Conservation (phyloP, 2,329 filamentous ascomycete genomes). For the Elsinoe fawcettii region DNA sequence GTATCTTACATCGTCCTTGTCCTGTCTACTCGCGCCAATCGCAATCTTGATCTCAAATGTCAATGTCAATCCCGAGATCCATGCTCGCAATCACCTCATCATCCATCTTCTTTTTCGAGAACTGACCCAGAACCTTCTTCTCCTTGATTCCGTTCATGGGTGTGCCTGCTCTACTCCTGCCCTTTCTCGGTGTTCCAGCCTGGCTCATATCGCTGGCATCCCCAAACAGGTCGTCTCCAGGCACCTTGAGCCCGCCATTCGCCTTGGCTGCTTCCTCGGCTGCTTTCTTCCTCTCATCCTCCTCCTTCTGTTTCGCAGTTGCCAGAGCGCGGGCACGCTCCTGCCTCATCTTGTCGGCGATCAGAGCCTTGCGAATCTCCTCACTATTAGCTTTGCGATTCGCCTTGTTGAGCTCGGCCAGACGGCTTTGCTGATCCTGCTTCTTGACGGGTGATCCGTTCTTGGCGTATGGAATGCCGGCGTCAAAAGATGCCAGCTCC, state of each 20-base stretch:
- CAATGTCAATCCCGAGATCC: slow-evolving; percentile 87
- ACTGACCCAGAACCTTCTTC: slow-evolving; percentile 43
- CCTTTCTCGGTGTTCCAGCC: slow-evolving; percentile 39
- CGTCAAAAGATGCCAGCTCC: slow-evolving; percentile 50
- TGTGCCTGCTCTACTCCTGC: slow-evolving; percentile 32
- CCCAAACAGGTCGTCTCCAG: slow-evolving; percentile 41
- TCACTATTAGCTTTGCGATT: slow-evolving; percentile 82
- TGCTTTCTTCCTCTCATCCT: slow-evolving; percentile 39
- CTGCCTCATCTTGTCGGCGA: slow-evolving; percentile 56
- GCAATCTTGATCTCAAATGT: slow-evolving; percentile 50
- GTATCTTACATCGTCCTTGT: neutral
- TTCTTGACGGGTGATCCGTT: slow-evolving; percentile 30
- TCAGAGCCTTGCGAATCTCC: slow-evolving; percentile 80
- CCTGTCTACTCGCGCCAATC: neutral
- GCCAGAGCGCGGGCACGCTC: slow-evolving; percentile 44
- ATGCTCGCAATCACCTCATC: slow-evolving; percentile 86
- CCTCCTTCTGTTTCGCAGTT: slow-evolving; percentile 41
- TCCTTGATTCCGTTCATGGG: slow-evolving; percentile 33
- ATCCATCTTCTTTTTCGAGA: slow-evolving; percentile 63
- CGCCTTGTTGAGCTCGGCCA: slow-evolving; percentile 73
- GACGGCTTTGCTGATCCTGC: slow-evolving; percentile 66
- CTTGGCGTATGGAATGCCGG: slow-evolving; percentile 56
- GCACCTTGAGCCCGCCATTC: slow-evolving; percentile 23
- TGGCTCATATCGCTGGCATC: slow-evolving; percentile 39
- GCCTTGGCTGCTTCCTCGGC: slow-evolving; percentile 23